These are phyloP conservation scores for Colletotrichum filicis DNA, from an alignment of 2,329 filamentous ascomycete species.

Conservation along the genomic window DNA sequence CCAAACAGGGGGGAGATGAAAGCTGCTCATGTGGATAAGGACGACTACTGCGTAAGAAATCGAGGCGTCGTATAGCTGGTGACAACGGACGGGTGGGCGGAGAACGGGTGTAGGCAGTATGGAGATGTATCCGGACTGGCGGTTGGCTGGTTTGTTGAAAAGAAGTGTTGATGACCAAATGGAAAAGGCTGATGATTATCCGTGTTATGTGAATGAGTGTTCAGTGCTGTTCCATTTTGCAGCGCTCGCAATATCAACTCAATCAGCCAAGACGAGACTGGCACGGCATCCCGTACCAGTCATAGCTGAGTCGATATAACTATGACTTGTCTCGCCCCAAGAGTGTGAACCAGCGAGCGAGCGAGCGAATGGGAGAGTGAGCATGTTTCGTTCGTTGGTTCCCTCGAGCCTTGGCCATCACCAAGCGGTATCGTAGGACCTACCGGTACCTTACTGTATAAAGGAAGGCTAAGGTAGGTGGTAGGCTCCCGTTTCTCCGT, in stretches of 20 bases:
- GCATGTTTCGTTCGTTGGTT: slow-evolving; percentile 1
- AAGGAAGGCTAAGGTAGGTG: not conserved
- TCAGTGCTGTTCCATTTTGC: not conserved
- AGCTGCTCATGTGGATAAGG: slow-evolving; percentile 1
- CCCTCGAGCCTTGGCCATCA: not conserved
- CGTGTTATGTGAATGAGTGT: too few relatives aligned
- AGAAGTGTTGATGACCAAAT: not conserved
- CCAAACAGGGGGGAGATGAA: not conserved
- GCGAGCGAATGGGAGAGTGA: not conserved
- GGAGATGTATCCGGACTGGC: not conserved
- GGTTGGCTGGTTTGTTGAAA: not conserved
- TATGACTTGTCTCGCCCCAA: not conserved
- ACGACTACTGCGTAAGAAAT: not conserved
- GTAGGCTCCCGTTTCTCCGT: not conserved
- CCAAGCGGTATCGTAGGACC: not conserved
- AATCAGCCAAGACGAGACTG: not conserved
- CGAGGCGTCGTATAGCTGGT: not conserved
- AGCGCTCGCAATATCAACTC: not conserved
- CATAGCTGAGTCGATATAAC: not conserved
- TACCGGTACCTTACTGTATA: too few relatives aligned
- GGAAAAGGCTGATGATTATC: not conserved
- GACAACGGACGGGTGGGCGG: not conserved
- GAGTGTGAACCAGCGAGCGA: not conserved
- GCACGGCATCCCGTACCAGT: not conserved
- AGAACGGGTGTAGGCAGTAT: not conserved